Percentiles rank a stretch among this genome's conserved stretches.
phyloP scores from a whole-genome alignment of 768 basidiomycete genomes.

The Inosperma sp. region DNA sequence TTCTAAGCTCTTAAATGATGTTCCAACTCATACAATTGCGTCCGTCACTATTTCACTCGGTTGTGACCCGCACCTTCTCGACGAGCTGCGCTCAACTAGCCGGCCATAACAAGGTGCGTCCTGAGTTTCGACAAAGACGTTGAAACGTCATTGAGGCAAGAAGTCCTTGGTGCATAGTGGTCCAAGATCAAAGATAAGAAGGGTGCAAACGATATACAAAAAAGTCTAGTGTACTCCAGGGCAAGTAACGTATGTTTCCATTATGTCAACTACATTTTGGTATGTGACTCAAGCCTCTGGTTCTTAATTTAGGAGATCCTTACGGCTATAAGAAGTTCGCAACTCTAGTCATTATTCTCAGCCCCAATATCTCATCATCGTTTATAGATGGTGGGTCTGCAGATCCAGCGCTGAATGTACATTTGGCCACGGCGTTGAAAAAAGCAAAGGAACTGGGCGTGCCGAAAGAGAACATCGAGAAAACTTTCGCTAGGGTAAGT shows the following conservation, averaged over 20 bases:
- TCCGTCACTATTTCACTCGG: neutral
- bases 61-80: constrained; percentile 11
- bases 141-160: neutral
- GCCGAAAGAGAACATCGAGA: constrained; percentile 67
- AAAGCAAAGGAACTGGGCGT: constrained; percentile 54
- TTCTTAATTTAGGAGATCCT: constrained; percentile 49
- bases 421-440: constrained; percentile 51
- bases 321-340: constrained; percentile 55
- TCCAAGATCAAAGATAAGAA: constrained; percentile 74
- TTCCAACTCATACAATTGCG: neutral
- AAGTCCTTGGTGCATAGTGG: constrained; percentile 49
- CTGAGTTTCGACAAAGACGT: neutral
- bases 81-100: constrained; percentile 18
- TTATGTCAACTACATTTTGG: neutral
- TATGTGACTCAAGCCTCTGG: constrained; percentile 3
- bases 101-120: constrained; percentile 41
- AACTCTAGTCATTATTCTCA: neutral
- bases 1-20: too few species aligned
- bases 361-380: constrained; percentile 4
- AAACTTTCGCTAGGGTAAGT: constrained; percentile 51
- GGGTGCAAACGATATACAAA: constrained; percentile 58
- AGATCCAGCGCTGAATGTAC: constrained; percentile 50
- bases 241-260: constrained; percentile 45
- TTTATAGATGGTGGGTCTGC: constrained; percentile 50
- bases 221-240: constrained; percentile 52